Conservation (phyloP, 2,329 filamentous ascomycete species). For the Neocucurbitaria cava region DNA sequence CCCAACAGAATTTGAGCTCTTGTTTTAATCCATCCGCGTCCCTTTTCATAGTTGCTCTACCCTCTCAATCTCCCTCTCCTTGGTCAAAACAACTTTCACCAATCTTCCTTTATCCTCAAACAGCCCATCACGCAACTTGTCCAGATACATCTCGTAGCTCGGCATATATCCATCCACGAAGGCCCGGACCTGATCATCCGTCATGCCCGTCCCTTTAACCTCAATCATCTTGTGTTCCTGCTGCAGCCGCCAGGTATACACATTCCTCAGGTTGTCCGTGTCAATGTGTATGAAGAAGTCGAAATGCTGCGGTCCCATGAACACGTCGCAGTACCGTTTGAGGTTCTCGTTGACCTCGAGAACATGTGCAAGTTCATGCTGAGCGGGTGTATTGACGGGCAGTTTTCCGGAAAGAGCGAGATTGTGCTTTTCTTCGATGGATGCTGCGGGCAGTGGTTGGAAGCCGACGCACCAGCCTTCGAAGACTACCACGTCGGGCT, state of each 20-base stretch:
- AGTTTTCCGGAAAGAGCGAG: conserved; percentile 59
- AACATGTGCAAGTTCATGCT: conserved; percentile 63
- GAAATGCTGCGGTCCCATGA: conserved; percentile 53
- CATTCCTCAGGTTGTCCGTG: conserved; percentile 74
- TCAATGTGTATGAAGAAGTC: conserved; percentile 73
- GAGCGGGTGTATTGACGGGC: conserved; percentile 56
- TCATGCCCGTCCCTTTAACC: conserved; percentile 78
- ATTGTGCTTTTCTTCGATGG: conserved; percentile 62
- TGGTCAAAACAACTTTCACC: conserved; percentile 58
- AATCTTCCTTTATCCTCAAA: conserved; percentile 57
- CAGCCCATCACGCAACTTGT: conserved; percentile 57
- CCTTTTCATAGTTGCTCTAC: conserved; percentile 39
- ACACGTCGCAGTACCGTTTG: conserved; percentile 57
- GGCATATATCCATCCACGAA: conserved; percentile 73
- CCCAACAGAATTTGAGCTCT: no score
- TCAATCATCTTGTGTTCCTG: conserved; percentile 76
- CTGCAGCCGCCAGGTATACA: conserved; percentile 84
- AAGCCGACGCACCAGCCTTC: conserved; percentile 95
- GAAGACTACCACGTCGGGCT: conserved; percentile 74
- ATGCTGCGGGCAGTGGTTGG: conserved; percentile 65
- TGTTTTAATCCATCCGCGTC: neutral
- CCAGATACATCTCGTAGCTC: conserved; percentile 64
- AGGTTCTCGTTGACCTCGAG: conserved; percentile 66
- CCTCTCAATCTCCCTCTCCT: conserved; percentile 53
- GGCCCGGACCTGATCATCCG: conserved; percentile 74